Base-by-base conservation (phyloP, 1,284 basidiomycete genomes). In the Cutaneotrichosporon mucoides region DNA sequence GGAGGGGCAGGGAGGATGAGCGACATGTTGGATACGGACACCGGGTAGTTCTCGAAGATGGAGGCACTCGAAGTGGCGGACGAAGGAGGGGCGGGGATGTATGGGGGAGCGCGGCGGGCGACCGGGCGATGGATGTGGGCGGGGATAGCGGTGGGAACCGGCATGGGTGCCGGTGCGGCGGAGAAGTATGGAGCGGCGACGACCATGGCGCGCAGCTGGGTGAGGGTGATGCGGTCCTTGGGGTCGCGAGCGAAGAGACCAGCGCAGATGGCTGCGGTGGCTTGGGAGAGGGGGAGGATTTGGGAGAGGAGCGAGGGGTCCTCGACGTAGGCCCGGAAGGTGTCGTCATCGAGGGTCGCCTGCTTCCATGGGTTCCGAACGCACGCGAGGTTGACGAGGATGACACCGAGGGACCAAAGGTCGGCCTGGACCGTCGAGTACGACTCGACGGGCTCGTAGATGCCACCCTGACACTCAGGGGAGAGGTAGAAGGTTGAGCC, bases 391-490 rank as follows among this genome's bases (percentile, higher is more conserved):
- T 94, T 96, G 75, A 98, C 87, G 50, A 99, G 87, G 65, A 84
- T 83, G 70, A 99, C 93, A 46, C 95, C 95, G 58, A 97, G 82
- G 3, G 93, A 87, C 95, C 95, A 98, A 61, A 97, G 84, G 72
- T 98, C 94, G 73, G 86, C 88, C 61, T 84, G 82, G 24, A 81
- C 81, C 16, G 90, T 88, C 49, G 84, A 88, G 79, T 92, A 95
- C 33, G 71, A 84, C 79, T 77, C 85, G 12, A 82, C 70, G 7
- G 73, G 65, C 35, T 73, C 69, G 49, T 72, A 75, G 2, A 76
- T 61, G n/a, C 73, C 90, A 56, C 92, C 92, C 78, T 95, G 90
- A 76, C 94, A 97, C 79, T 98, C 95, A 88, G 73, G 64, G 9
- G 68, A 73, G n/a, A 76, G 66, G 63, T 97, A 96, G 78, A 95